A percentile compares a stretch with the other conserved stretches of the same genome.
Conservation (phyloP, 2,329 filamentous ascomycete genomes). For the Alternaria angustiovoidea region DNA sequence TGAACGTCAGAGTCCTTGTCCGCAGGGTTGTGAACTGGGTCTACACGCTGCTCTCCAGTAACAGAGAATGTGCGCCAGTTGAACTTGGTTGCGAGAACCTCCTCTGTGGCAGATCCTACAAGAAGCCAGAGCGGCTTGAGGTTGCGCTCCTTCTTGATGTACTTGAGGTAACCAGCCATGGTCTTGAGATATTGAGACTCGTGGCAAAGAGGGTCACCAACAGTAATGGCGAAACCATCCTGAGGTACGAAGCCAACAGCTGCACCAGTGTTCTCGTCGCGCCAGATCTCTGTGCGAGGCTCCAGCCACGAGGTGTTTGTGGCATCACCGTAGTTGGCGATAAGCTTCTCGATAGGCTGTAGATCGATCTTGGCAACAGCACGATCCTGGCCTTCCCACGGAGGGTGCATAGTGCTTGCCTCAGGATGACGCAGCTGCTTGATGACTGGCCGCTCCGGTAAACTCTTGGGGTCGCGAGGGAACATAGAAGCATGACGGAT, state of each 20-base stretch:
- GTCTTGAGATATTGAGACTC: constrained; percentile 76
- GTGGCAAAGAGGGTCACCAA: constrained; percentile 88
- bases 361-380: constrained; percentile 61
- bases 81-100: constrained; percentile 79
- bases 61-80: constrained; percentile 91
- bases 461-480: constrained; percentile 85
- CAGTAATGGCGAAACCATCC: constrained; percentile 81
- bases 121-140: constrained; percentile 90
- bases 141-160: constrained; percentile 72
- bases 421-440: constrained; percentile 82
- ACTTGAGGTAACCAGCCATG: constrained; percentile 76
- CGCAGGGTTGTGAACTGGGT: constrained; percentile 73
- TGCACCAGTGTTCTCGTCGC: constrained; percentile 79
- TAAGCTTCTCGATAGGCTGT: constrained; percentile 83
- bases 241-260: constrained; percentile 84
- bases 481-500: constrained; percentile 89
- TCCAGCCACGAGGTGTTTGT: constrained; percentile 95
- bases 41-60: constrained; percentile 86
- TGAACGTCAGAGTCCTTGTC: constrained; percentile 71
- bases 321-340: constrained; percentile 94
- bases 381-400: constrained; percentile 65
- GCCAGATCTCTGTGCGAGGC: constrained; percentile 86
- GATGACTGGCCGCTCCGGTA: constrained; percentile 72
- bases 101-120: constrained; percentile 79
- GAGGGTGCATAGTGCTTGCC: constrained; percentile 78